Evolutionary conservation across 2,329 filamentous ascomycete species (phyloP).

Genomic region (Colletotrichum salicis): DNA sequence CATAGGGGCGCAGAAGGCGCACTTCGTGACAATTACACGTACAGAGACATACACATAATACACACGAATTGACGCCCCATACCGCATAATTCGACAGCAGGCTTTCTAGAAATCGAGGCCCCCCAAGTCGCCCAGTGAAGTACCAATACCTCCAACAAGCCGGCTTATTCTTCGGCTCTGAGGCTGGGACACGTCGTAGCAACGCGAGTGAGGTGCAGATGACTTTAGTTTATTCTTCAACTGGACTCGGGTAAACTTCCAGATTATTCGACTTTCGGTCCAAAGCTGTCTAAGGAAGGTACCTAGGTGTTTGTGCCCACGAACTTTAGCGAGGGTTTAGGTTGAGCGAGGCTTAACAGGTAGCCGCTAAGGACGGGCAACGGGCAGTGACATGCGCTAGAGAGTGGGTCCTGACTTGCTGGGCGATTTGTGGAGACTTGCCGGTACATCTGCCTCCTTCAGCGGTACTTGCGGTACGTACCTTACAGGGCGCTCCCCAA

Average conservation of each 20-base stretch:
- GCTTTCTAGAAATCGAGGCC: background rate
- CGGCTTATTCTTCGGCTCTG: background rate
- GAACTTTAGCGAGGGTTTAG: background rate
- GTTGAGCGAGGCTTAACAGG: background rate
- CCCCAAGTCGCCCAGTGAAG: background rate
- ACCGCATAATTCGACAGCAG: no score
- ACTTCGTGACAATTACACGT: no score
- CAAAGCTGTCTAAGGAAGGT: no score
- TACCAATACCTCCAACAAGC: background rate
- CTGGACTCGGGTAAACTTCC: no score
- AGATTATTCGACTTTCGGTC: no score
- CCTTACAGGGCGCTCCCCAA: background rate
- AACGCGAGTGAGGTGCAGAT: no score
- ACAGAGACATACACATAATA: no score
- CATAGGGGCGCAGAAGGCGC: no score
- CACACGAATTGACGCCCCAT: no score
- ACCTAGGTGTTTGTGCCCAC: background rate
- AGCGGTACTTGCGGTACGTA: background rate
- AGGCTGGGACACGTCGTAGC: background rate
- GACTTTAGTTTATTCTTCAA: no score
- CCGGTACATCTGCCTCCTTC: conserved; percentile 1
- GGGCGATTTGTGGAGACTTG: background rate
- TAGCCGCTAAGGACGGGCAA: background rate
- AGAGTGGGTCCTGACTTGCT: background rate
- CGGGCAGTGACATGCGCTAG: background rate